Conservation (phyloP, 2,329 filamentous ascomycete genomes). For the Ophiosphaerella narmari region DNA sequence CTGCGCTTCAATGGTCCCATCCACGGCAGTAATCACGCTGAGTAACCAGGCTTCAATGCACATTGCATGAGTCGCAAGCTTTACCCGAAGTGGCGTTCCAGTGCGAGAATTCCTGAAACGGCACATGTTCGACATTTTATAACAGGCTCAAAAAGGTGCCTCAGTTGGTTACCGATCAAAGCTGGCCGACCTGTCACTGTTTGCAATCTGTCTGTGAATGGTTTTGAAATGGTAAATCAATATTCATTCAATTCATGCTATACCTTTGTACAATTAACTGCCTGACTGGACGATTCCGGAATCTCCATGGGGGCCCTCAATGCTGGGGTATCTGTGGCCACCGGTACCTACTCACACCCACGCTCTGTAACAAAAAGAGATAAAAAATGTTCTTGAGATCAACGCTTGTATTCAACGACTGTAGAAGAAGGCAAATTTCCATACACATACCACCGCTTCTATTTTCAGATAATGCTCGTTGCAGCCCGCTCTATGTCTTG, state of each 20-base stretch:
- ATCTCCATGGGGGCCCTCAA: constrained; percentile 8
- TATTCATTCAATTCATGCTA: constrained; percentile 16
- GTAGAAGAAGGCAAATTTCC: constrained; percentile 35
- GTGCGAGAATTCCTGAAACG: constrained; percentile 17
- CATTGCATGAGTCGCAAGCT: neutral
- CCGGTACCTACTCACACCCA: neutral
- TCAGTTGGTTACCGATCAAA: neutral
- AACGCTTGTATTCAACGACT: constrained; percentile 46
- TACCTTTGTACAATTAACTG: constrained; percentile 15
- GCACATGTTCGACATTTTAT: constrained; percentile 1
- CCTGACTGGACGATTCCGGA: constrained; percentile 12
- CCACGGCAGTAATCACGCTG: neutral
- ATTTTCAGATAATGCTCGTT: constrained; percentile 3
- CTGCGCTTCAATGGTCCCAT: too few relatives aligned
- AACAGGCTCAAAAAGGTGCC: neutral
- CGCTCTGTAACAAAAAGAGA: constrained; percentile 12
- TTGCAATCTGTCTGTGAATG: neutral
- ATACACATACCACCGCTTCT: constrained; percentile 24
- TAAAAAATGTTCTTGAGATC: constrained; percentile 31
- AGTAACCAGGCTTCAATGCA: neutral
- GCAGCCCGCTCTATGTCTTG: constrained; percentile 1
- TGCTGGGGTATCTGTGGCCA: constrained; percentile 16
- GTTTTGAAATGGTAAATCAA: neutral
- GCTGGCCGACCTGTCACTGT: neutral
- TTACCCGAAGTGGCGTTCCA: constrained; percentile 12